These are phyloP conservation scores for Suhomyces terraborum DNA, from an alignment of 1,139 yeast species.

Conservation along the genomic window DNA sequence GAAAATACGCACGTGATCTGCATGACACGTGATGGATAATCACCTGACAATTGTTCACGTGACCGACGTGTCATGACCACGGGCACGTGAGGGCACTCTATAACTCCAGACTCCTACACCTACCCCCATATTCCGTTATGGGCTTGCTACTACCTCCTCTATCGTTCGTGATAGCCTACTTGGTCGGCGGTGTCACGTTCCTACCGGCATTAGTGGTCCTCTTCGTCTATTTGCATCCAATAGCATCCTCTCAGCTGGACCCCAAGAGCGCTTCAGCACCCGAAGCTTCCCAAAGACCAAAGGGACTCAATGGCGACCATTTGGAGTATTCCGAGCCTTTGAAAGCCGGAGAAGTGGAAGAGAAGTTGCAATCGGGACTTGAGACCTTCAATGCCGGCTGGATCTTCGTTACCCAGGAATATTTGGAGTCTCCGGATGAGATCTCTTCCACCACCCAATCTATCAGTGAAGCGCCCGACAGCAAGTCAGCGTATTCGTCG, in stretches of 20 bases:
- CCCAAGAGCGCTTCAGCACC: neutral
- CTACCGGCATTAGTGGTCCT: constrained; percentile 54
- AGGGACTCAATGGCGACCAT: constrained; percentile 9
- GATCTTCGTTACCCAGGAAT: constrained; percentile 81
- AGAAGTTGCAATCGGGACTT: constrained; percentile 58
- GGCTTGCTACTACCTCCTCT: constrained; percentile 19
- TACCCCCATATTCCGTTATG: constrained; percentile 17
- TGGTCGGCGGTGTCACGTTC: constrained; percentile 80
- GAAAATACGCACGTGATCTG: neutral
- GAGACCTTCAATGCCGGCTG: constrained; percentile 73
- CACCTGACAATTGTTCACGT: neutral
- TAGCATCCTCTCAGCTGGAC: neutral
- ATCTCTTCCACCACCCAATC: constrained; percentile 36
- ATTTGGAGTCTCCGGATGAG: constrained; percentile 51
- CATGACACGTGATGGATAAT: neutral
- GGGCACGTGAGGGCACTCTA: no score
- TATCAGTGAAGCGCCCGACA: constrained; percentile 41
- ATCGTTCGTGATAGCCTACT: constrained; percentile 26
- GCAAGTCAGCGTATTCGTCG: constrained; percentile 60
- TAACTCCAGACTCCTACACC: no score
- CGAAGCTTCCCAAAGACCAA: neutral
- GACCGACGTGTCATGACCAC: neutral
- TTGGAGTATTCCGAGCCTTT: constrained; percentile 23
- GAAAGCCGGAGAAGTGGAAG: constrained; percentile 66
- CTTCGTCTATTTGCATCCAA: constrained; percentile 35